These are phyloP conservation scores for Phyllosticta citrichinensis DNA, from an alignment of 2,329 filamentous ascomycete species.

Conservation along the genomic window DNA sequence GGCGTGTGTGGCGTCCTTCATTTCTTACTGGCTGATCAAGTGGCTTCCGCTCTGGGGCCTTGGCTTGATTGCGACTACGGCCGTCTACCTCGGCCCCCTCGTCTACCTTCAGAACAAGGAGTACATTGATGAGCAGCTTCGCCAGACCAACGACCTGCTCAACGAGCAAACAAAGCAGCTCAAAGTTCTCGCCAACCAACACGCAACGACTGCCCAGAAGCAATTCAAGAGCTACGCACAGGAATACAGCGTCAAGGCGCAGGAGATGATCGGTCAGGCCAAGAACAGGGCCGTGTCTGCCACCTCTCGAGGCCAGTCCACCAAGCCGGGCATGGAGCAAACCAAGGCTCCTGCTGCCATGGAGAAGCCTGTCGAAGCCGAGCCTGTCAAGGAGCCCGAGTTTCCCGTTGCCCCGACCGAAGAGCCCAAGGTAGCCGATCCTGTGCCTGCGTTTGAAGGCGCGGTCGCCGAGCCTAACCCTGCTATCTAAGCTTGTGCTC, in stretches of 20 bases:
- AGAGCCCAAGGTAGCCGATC: constrained; percentile 12
- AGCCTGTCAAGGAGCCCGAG: constrained; percentile 25
- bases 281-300: constrained; percentile 8
- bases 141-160: constrained; percentile 44
- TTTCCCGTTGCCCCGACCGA: constrained; percentile 22
- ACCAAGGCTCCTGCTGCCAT: neutral
- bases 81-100: constrained; percentile 50
- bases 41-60: constrained; percentile 57
- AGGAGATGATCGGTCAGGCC: constrained; percentile 36
- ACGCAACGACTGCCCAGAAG: constrained; percentile 48
- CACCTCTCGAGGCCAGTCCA: neutral
- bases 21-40: constrained; percentile 56
- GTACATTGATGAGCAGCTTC: constrained; percentile 50
- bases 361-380: constrained; percentile 19
- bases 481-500: neutral
- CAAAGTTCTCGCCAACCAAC: constrained; percentile 50
- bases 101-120: constrained; percentile 57
- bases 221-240: constrained; percentile 49
- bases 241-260: constrained; percentile 51
- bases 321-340: neutral
- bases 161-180: constrained; percentile 50
- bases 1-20: constrained; percentile 49
- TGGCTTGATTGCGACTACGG: constrained; percentile 44
- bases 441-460: neutral
- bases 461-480: neutral